A percentile compares a stretch with the other conserved stretches of the same genome.
Conservation (phyloP, 2,329 filamentous ascomycete species). For the Aureobasidium sp. region DNA sequence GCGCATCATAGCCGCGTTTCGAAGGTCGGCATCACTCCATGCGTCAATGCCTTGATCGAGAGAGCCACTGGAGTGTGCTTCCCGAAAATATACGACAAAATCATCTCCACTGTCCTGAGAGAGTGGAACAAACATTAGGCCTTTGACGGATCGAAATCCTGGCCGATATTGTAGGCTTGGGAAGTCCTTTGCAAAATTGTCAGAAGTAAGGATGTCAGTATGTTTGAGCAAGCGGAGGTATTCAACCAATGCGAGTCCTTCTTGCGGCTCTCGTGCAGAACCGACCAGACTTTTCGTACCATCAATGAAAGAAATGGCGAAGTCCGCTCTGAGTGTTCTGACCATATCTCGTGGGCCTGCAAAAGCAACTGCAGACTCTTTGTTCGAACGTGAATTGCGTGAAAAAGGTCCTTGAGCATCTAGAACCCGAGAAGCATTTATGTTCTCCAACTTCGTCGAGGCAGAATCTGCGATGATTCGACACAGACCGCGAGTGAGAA, state of each 20-base stretch:
- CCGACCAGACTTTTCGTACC: not conserved
- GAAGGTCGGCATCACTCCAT: not conserved
- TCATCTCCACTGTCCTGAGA: not conserved
- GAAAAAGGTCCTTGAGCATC: not conserved
- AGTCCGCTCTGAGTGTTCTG: not conserved
- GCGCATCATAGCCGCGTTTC: not conserved
- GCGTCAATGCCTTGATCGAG: too few relatives aligned
- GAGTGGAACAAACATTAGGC: not conserved
- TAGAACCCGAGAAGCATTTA: not conserved
- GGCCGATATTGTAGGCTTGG: not conserved
- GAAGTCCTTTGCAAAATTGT: not conserved
- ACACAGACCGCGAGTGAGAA: not conserved
- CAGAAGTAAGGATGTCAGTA: not conserved
- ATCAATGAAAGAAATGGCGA: not conserved
- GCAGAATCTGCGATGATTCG: not conserved
- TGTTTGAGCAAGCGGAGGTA: not conserved
- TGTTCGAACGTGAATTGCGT: not conserved
- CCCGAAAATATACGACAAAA: not conserved
- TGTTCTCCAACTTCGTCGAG: not conserved
- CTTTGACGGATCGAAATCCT: not conserved
- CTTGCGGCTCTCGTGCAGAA: not conserved
- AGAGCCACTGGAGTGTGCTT: not conserved
- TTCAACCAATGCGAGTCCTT: not conserved
- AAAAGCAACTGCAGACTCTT: not conserved
- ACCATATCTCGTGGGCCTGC: not conserved